A percentile compares a stretch with the other conserved stretches of the same genome.
phyloP scores from a whole-genome alignment of 2,329 filamentous ascomycete genomes.

The Endoconidiophora polonica region DNA sequence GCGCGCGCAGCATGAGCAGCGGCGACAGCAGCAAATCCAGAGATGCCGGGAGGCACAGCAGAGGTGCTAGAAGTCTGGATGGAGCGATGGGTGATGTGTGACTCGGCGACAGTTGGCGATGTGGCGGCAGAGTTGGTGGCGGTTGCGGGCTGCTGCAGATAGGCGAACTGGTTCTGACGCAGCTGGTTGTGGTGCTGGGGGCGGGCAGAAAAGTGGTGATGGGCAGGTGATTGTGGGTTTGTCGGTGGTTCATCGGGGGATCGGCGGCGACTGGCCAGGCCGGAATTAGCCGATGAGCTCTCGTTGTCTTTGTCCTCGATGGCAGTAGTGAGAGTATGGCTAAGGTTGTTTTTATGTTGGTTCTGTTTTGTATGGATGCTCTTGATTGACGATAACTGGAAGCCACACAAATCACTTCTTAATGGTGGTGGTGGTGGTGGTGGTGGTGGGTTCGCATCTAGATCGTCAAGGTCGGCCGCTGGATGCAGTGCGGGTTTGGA shows the following conservation, averaged over 20 bases:
- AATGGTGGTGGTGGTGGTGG: background rate
- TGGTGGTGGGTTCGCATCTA: too few species aligned
- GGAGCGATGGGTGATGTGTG: background rate
- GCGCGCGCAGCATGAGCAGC: background rate
- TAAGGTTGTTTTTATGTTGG: background rate
- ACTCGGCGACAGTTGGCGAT: constrained; percentile 1
- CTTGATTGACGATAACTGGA: background rate
- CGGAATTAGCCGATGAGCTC: background rate
- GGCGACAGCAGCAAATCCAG: background rate
- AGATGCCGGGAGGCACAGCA: background rate
- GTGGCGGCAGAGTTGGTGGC: background rate
- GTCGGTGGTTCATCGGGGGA: background rate
- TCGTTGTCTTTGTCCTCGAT: background rate
- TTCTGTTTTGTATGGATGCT: background rate
- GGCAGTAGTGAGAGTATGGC: background rate
- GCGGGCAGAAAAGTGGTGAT: background rate
- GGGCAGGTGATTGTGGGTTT: background rate
- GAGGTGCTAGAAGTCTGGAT: background rate
- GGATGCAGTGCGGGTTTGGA: background rate
- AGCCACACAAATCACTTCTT: background rate
- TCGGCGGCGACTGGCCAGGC: background rate
- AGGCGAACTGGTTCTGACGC: background rate
- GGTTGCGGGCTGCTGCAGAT: background rate
- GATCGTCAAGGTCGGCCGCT: background rate
- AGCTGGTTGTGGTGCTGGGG: background rate